Conservation (phyloP, 2,329 filamentous ascomycete genomes). For the Elsinoe fawcettii region DNA sequence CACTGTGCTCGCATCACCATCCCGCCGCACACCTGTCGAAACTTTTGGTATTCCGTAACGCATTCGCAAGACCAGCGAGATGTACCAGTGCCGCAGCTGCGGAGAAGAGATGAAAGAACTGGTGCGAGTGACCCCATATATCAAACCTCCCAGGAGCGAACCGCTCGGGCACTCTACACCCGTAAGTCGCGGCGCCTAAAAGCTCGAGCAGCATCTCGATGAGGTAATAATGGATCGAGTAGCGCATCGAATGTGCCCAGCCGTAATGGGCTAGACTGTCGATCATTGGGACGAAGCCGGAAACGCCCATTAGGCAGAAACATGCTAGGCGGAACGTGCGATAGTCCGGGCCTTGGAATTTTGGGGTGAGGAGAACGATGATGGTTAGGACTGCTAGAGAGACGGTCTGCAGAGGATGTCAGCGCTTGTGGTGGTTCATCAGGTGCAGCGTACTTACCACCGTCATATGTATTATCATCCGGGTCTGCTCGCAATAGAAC, state of each 20-base stretch:
- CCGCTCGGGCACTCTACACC: constrained; percentile 68
- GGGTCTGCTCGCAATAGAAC: constrained; percentile 12
- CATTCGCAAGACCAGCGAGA: not conserved
- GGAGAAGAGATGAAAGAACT: constrained; percentile 88
- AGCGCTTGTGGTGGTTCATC: not conserved
- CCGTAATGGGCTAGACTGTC: constrained; percentile 1
- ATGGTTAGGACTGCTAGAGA: not conserved
- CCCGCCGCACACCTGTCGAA: not conserved
- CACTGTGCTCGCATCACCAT: no score
- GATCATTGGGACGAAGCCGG: constrained; percentile 8
- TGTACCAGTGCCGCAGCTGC: constrained; percentile 66
- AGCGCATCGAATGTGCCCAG: not conserved
- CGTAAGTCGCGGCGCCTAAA: not conserved
- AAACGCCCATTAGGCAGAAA: constrained; percentile 3
- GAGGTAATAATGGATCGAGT: not conserved
- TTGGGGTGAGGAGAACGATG: not conserved
- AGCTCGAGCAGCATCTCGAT: constrained; percentile 6
- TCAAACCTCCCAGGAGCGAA: constrained; percentile 72
- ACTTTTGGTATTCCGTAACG: not conserved
- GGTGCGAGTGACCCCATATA: constrained; percentile 87
- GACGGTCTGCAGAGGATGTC: not conserved
- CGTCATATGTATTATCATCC: not conserved
- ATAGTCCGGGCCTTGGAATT: not conserved
- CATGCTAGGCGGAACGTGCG: not conserved
- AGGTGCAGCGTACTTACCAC: not conserved